Evolutionary conservation across 306 rosid genomes (phyloP), one percentile per base, ranked within the genome.

Genomic region (Vigna radiata): DNA sequence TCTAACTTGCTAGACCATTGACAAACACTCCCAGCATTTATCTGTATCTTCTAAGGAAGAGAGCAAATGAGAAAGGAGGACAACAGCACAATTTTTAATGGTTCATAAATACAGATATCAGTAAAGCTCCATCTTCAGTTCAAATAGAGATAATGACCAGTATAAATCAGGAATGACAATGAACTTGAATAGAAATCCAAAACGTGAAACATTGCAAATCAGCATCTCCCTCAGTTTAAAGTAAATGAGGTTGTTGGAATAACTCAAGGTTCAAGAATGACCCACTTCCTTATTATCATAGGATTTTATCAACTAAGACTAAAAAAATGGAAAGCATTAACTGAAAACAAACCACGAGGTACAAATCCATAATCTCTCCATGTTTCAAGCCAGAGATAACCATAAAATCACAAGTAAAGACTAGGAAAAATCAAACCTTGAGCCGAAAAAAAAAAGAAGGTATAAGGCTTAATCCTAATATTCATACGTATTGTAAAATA

Each of bases 181-280:
- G 37, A 58, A 25, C 25, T 58, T 58, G 17, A 58, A 58, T 8
- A 12, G 63, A 25, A 58, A 58, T 58, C 39, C 64, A 58, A 58
- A n/a, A 5, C 10, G 8, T 23, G 64, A 58, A 12, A 11, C 37
- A 25, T 11, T 5, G 64, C 39, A 58, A 54, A 25, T 58, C 17
- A 23, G 36, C 7, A 23, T n/a, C n/a, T 23, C 9, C 64, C 37
- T 23, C 8, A 4, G 4, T 27, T 39, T 27, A 59, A 14, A 58
- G 39, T 12, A 58, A 61, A 27, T n/a, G n/a, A 25, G 27, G 27
- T 25, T 25, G 27, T 2, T 25, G 2, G 27, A 25, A 25, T 25
- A 25, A 25, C 27, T 25, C 27, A 25, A 25, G 27, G 27, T 25
- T 25, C 27, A 25, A 25, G 27, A 25, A 25, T 25, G 4, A 25